Evolutionary conservation across 805 yeast species (phyloP), one percentile per base, ranked within the genome.

Genomic region (Candida berthetii): DNA sequence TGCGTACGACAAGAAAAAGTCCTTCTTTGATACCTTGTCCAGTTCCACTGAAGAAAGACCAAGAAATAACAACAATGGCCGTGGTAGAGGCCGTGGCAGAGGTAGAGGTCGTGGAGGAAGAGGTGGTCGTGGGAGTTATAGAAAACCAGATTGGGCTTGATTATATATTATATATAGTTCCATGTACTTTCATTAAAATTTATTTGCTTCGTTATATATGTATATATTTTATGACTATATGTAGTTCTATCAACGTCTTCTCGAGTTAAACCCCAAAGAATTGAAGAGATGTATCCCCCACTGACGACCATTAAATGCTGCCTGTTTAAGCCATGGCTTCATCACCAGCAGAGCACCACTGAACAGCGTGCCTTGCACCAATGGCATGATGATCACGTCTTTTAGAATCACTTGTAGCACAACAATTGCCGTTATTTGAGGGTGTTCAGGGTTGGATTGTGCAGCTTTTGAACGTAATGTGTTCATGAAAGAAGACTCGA

Each of bases 1-100:
- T 14, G 76, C 71, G 24, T 93, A 93, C 67, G 76, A 89, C 66
- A 88, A 82, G 61, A 74, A 76, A 54, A 77, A 88, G 13, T 89
- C 97, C 2, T 91, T 93, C 62, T 91, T 91, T 56, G 98, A 93
- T 63, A 78, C 76, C 46, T 77, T 91, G 43, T 84, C 95, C 10
- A 76, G 88, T 10, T 80, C 88, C 4, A 63, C 80, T 31, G 75
- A 11, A 10, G 15, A 17, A 10, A 15, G 15, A 10, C 13, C 14
- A 7, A 24, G 18, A 3, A 24, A 22, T 27, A 35, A 24, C 17
- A 14, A 22, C 15, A 34, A 28, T 3, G 7, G 28, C 7, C 16
- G 36, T 14, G 19, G 36, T 6, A 18, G 36, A 17, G 36, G 36
- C 1, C n/a, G 36, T 22, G 36, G 36, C 6, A 35, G 36, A 22